phyloP scores from a whole-genome alignment of 1,139 yeast species.

The Sugiyamaella sp. region DNA sequence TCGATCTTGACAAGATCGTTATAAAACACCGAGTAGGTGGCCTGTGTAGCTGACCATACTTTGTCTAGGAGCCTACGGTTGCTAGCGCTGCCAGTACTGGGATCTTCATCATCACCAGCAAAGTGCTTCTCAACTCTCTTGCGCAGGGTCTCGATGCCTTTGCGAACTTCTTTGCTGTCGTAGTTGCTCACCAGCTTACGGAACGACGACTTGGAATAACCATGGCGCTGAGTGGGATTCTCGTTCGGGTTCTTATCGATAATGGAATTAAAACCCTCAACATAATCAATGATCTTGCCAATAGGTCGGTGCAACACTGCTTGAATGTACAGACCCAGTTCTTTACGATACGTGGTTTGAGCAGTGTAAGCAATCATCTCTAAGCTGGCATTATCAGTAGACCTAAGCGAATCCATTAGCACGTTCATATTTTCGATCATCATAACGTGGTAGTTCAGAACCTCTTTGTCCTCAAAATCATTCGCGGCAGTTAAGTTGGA shows the following conservation, averaged over 20 bases:
- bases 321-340: conserved; percentile 54
- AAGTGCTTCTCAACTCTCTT: conserved; percentile 64
- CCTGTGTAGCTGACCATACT: conserved; percentile 57
- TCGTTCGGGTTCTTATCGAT: conserved; percentile 45
- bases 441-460: conserved; percentile 59
- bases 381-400: conserved; percentile 26
- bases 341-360: conserved; percentile 47
- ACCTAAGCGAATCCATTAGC: conserved; percentile 53
- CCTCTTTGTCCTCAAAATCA: conserved; percentile 54
- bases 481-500: conserved; percentile 17
- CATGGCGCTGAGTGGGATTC: conserved; percentile 63
- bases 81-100: conserved; percentile 43
- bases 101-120: conserved; percentile 42
- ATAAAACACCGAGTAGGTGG: conserved; percentile 51
- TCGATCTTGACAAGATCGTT: conserved; percentile 47
- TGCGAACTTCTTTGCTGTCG: conserved; percentile 60
- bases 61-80: conserved; percentile 49
- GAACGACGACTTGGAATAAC: conserved; percentile 62
- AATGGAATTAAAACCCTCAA: conserved; percentile 63
- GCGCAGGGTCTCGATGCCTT: conserved; percentile 59
- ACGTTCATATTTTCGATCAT: conserved; percentile 66
- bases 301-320: conserved; percentile 57
- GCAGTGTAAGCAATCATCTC: conserved; percentile 41
- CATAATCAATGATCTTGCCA: conserved; percentile 68
- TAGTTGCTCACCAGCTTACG: conserved; percentile 59